A percentile compares a stretch with the other conserved stretches of the same genome.
Conservation (phyloP, 192 early-diverging fungal species). For the Coemansia sp. region DNA sequence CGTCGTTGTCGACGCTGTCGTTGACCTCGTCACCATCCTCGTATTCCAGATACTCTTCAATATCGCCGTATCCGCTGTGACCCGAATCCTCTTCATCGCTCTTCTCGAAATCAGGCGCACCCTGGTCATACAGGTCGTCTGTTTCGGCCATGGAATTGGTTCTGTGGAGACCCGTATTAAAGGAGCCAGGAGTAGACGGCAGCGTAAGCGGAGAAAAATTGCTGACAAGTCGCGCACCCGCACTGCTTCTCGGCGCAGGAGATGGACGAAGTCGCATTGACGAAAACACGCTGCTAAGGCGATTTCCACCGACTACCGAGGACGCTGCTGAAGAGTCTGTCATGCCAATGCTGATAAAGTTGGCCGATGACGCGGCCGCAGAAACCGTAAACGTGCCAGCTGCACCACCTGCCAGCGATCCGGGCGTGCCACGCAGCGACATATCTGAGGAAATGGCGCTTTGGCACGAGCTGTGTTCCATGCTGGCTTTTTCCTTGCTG, state of each 20-base stretch:
- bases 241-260: constrained; percentile 13
- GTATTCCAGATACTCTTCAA: background rate
- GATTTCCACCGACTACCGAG: constrained; percentile 2
- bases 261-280: constrained; percentile 5
- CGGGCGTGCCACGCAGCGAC: background rate
- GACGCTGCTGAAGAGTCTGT: constrained; percentile 10
- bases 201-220: constrained; percentile 52
- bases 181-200: constrained; percentile 48
- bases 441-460: background rate
- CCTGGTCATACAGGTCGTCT: background rate
- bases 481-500: constrained; percentile 12
- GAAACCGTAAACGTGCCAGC: background rate
- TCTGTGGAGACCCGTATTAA: background rate
- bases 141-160: background rate
- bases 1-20: constrained; percentile 5
- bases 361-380: background rate
- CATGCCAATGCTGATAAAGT: constrained; percentile 7
- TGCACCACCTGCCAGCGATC: background rate
- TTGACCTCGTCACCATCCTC: constrained; percentile 5
- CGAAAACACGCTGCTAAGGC: background rate
- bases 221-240: constrained; percentile 35
- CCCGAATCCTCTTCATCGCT: background rate
- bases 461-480: background rate
- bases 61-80: background rate
- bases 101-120: background rate